Evolutionary conservation across 805 yeast species (phyloP).

Genomic region (Pichia exigua): DNA sequence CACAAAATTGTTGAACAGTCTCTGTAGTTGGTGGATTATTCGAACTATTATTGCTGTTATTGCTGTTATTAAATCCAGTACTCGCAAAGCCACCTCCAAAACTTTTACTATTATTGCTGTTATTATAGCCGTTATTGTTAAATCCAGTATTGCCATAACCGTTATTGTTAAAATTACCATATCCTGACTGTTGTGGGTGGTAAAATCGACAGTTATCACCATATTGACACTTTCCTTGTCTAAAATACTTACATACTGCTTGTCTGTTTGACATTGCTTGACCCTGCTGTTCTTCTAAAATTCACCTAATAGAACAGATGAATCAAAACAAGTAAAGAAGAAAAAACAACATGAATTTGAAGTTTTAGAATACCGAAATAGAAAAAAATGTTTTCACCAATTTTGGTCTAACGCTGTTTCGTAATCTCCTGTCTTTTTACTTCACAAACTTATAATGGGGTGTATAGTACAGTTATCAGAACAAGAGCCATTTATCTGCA

Average conservation of each 20-base stretch:
- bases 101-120: background rate
- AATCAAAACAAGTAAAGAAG: background rate
- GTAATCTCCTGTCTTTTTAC: background rate
- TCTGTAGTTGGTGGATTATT: background rate
- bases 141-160: constrained; percentile 5
- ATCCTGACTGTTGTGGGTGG: constrained; percentile 26
- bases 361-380: background rate
- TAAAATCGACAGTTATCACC: constrained; percentile 38
- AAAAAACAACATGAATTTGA: background rate
- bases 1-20: constrained; percentile 6
- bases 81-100: background rate
- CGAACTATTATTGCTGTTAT: constrained; percentile 1
- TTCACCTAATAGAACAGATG: background rate
- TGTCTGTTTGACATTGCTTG: constrained; percentile 16
- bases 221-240: constrained; percentile 33
- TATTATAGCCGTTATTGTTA: background rate
- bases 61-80: constrained; percentile 1
- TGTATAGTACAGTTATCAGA: background rate
- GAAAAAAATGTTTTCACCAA: background rate
- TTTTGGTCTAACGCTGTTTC: background rate
- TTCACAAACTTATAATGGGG: background rate
- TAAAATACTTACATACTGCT: constrained; percentile 37
- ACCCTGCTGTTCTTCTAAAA: background rate
- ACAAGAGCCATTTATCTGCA: constrained; percentile 40
- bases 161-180: constrained; percentile 4